Evolutionary conservation across 2,329 filamentous ascomycete species (phyloP), one percentile per base, ranked within the genome.

Genomic region (Phaeoacremonium minimum): DNA sequence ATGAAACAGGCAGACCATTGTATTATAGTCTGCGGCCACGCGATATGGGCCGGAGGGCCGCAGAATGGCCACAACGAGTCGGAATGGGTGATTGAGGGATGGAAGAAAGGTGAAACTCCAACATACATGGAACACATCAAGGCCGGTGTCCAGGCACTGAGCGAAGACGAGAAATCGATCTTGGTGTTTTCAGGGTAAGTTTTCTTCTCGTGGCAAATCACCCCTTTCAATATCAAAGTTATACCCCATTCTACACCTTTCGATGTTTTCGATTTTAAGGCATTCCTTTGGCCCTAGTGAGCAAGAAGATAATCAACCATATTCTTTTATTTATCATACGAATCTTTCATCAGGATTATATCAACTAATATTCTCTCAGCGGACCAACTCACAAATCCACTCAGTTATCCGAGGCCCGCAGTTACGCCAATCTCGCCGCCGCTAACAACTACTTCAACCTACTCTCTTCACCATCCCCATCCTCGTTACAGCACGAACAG

Each of bases 21-120:
- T 9, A 77, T 94, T 35, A 64, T 94, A 32, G 83, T 94, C 34
- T 93, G 87, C 66, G 90, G 88, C 56, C 88, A 95, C 61, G 85
- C 80, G 18, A 87, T 91, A 40, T 94, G 85, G 71, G 61, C 69
- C 12, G 80, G 80, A 17, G 78, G 80, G 0, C 64, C 69, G 3
- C 58, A 61, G 2, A 57, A 60, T 2, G 80, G 80, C 20, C 44
- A 53, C 15, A 62, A 73, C 41, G 79, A 84, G 52, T 44, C 62
- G 6, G 79, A 85, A 53, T 87, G 83, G 81, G 68, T 88, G 18
- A 81, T 95, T 13, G 82, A 87, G 35, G 66, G 73, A 19, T 95
- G 93, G 52, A 89, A 95, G 55, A 67, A 63, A 15, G 83, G 83
- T 39, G 87, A 95, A 59, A 86, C 85, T 4, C 73, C 75, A 6